phyloP scores from a whole-genome alignment of 805 yeast genomes.

The Naumovozyma dairenensis region DNA sequence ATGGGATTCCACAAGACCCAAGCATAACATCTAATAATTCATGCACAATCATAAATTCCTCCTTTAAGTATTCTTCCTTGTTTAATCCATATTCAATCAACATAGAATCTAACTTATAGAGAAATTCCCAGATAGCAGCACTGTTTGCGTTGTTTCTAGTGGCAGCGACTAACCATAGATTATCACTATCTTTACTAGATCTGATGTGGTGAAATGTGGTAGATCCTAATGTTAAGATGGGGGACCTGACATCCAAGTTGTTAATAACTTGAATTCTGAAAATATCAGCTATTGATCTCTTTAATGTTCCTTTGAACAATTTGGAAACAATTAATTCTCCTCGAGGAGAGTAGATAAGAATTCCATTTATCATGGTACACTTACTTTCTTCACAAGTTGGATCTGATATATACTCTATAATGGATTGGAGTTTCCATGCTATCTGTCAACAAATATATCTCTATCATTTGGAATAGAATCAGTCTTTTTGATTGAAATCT shows the following conservation, averaged over 20 bases:
- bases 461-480: too few species aligned
- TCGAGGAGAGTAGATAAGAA: slow-evolving; percentile 65
- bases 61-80: slow-evolving; percentile 43
- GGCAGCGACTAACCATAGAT: slow-evolving; percentile 79
- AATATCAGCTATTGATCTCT: slow-evolving; percentile 73
- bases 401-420: too few species aligned
- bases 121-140: slow-evolving; percentile 65
- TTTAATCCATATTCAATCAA: slow-evolving; percentile 34
- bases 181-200: slow-evolving; percentile 32
- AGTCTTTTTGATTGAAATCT: too few species aligned
- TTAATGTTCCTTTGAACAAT: slow-evolving; percentile 62
- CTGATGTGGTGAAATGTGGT: slow-evolving; percentile 80
- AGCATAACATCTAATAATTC: slow-evolving; percentile 69
- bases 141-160: slow-evolving; percentile 84
- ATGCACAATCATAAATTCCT: slow-evolving; percentile 59
- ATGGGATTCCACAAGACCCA: slow-evolving; percentile 21
- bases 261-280: slow-evolving; percentile 88
- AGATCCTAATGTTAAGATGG: slow-evolving; percentile 78
- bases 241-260: slow-evolving; percentile 44
- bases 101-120: slow-evolving; percentile 50
- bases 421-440: too few species aligned
- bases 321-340: slow-evolving; percentile 81
- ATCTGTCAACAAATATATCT: too few species aligned
- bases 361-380: slow-evolving; percentile 76
- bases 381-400: too few species aligned